Evolutionary conservation across 106 monocot species (phyloP), one percentile per base, ranked within the genome.

Genomic region (Ottelia alismoides): DNA sequence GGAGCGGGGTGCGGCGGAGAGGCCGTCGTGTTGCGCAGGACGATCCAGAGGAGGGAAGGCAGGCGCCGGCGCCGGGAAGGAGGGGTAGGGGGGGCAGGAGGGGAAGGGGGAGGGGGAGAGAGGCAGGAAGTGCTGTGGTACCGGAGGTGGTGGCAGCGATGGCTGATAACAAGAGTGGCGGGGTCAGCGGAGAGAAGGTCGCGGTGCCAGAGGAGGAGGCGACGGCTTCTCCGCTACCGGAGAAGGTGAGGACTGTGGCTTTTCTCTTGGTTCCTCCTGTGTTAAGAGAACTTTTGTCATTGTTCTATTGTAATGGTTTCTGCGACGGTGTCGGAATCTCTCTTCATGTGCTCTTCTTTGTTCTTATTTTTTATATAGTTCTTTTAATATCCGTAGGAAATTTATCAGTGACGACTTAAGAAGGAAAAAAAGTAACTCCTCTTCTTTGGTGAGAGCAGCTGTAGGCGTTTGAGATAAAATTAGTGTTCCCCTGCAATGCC

Each of bases 1-100:
- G 66, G 32, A 66, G 57, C 47, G 57, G 56, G 56, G 66, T 50
- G 56, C 66, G 66, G 43, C 45, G 65, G 28, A 43, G 65, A 28
- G 40, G 22, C 57, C 47, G 65, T 45, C 16, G 9, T 35, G 35
- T 12, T 12, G 31, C 57, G 7, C 4, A 35, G 31, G 57, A 40
- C 20, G 18, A 2, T 21, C 65, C 27, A 23, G 21, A 16, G 20
- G n/a, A n/a, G 28, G 54, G 45, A 65, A 65, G 54, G 26, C 55
- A 4, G 26, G 45, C 45, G 28, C 24, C 11, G 27, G 53, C 14
- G 63, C 53, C 28, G 45, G 54, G 28, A 10, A 48, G 11, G 50
- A 50, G 49, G 49, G n/a, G n/a, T 20, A 20, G 40, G 25, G 23
- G 49, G 20, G 12, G 62, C 1, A 24, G 62, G 28, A 28, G 46